Evolutionary conservation across 768 basidiomycete species (phyloP).

Genomic region (Amanita phalloides): DNA sequence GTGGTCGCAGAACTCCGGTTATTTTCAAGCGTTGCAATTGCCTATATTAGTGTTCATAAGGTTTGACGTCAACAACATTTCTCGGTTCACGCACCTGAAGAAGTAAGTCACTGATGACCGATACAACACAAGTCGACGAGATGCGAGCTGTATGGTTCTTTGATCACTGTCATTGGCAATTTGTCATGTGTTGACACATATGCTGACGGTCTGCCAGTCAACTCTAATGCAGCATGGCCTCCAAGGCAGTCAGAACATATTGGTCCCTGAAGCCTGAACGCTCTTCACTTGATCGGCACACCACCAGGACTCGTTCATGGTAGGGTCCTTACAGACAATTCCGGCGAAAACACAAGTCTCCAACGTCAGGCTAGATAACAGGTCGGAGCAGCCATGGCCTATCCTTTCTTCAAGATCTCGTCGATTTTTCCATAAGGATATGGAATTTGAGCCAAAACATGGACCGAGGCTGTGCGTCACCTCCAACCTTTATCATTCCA

Average conservation of each 20-base stretch:
- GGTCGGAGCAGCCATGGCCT: not conserved
- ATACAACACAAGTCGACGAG: not conserved
- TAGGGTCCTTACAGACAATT: not conserved
- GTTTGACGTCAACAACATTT: not conserved
- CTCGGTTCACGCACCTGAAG: not conserved
- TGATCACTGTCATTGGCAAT: not conserved
- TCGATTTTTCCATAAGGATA: not conserved
- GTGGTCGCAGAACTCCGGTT: not conserved
- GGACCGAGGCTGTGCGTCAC: not conserved
- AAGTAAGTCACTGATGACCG: not conserved
- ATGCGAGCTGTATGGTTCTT: not conserved
- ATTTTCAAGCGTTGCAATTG: not conserved
- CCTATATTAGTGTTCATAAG: not conserved
- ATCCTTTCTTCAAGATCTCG: not conserved
- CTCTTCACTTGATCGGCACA: not conserved
- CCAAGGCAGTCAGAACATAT: not conserved
- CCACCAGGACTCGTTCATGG: not conserved
- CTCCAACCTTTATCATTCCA: not conserved
- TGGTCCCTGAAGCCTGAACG: not conserved
- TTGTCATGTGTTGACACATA: constrained; percentile 3
- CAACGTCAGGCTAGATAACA: not conserved
- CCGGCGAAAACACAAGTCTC: not conserved
- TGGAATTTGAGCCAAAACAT: not conserved
- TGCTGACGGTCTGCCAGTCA: not conserved
- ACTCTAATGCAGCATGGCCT: not conserved